A percentile compares a stretch with the other conserved stretches of the same genome.
These are phyloP conservation scores for Omphalotus olearius DNA, from an alignment of 1,284 basidiomycete species.

Conservation along the genomic window DNA sequence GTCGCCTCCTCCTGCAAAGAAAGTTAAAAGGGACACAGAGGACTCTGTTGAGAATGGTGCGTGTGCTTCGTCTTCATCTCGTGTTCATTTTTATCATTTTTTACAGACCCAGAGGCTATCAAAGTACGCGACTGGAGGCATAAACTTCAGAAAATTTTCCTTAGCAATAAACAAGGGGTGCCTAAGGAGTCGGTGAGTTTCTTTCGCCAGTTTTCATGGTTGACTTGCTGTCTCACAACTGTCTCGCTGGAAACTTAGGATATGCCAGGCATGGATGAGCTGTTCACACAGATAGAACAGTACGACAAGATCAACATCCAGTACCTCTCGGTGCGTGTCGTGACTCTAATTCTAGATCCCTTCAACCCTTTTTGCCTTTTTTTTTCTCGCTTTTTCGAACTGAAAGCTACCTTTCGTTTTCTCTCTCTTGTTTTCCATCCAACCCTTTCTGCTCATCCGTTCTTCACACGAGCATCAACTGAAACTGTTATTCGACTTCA, in stretches of 20 bases:
- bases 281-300: conserved; percentile 82
- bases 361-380: conserved; percentile 14
- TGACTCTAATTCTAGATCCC: conserved; percentile 13
- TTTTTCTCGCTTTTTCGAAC: conserved; percentile 14
- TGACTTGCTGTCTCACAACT: conserved; percentile 6
- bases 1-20: conserved; percentile 63
- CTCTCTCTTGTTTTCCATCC: conserved; percentile 4
- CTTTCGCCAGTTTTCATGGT: conserved; percentile 12
- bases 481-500: too few species aligned
- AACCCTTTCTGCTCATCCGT: too few species aligned
- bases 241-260: conserved; percentile 42
- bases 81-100: background rate
- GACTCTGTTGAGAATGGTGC: conserved; percentile 41
- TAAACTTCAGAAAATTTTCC: conserved; percentile 86
- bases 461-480: too few species aligned
- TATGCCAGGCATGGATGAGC: conserved; percentile 71
- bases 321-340: conserved; percentile 67
- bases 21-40: conserved; percentile 55
- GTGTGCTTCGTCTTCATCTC: conserved; percentile 13
- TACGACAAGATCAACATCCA: conserved; percentile 83
- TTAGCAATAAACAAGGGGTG: conserved; percentile 51
- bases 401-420: conserved; percentile 11
- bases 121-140: conserved; percentile 88
- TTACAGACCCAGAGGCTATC: conserved; percentile 64
- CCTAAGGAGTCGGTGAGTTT: conserved; percentile 51